A percentile compares a stretch with the other conserved stretches of the same genome.
Evolutionary conservation across 768 basidiomycete genomes (phyloP).

Genomic region (Collybia sordida): DNA sequence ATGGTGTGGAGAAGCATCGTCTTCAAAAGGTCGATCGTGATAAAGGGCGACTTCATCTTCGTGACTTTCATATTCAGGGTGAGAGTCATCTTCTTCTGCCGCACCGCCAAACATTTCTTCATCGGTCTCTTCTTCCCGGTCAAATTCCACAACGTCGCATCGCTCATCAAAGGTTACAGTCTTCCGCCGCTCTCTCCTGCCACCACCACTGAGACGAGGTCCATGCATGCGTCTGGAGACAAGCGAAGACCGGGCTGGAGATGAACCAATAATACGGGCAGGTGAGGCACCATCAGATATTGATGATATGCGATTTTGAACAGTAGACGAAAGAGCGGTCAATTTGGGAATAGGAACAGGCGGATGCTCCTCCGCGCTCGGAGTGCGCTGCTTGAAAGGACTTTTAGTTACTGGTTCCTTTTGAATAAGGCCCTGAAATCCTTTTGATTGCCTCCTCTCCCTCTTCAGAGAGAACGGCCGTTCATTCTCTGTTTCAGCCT

Average conservation of each 20-base stretch:
- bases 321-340: slow-evolving; percentile 3
- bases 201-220: slow-evolving; percentile 54
- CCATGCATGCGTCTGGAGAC: slow-evolving; percentile 76
- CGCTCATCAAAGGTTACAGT: slow-evolving; percentile 79
- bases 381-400: slow-evolving; percentile 56
- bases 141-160: slow-evolving; percentile 83
- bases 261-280: slow-evolving; percentile 29
- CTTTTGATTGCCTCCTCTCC: slow-evolving; percentile 73
- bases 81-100: slow-evolving; percentile 18
- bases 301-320: slow-evolving; percentile 10
- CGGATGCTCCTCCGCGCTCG: slow-evolving; percentile 23
- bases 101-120: slow-evolving; percentile 26
- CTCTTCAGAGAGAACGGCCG: slow-evolving; percentile 68
- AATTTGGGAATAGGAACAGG: slow-evolving; percentile 20
- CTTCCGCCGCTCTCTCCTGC: slow-evolving; percentile 59
- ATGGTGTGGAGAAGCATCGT: slow-evolving; percentile 28
- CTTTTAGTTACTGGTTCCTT: slow-evolving; percentile 82
- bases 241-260: slow-evolving; percentile 65
- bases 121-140: slow-evolving; percentile 51
- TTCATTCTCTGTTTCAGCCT: slow-evolving; percentile 68
- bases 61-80: slow-evolving; percentile 26
- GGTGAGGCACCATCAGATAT: slow-evolving; percentile 25
- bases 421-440: slow-evolving; percentile 69
- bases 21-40: slow-evolving; percentile 1
- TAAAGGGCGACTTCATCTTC: slow-evolving; percentile 46